Conservation (phyloP, 257 asterid genomes). For the Cruciata laevipes region DNA sequence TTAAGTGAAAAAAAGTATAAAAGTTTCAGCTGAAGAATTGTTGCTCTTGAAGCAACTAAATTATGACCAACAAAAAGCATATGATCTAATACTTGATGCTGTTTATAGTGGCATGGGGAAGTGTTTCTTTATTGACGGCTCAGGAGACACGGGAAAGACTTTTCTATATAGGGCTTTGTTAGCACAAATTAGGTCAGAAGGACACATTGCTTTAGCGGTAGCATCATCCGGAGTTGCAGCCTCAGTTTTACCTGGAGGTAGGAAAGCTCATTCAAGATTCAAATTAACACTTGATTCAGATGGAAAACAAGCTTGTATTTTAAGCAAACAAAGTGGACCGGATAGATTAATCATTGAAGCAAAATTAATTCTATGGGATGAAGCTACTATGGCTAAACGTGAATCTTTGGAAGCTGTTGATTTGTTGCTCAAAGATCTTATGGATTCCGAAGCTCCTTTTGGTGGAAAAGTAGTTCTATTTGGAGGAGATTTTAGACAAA, state of each 20-base stretch:
- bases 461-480: neutral
- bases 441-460: neutral
- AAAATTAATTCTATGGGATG: neutral
- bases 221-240: conserved; percentile 3
- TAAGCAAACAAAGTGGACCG: neutral
- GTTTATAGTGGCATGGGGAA: too few relatives aligned
- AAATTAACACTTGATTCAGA: neutral
- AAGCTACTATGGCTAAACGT: conserved; percentile 5
- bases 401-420: neutral
- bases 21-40: too few relatives aligned
- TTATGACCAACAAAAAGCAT: neutral
- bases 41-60: neutral
- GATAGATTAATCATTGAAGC: neutral
- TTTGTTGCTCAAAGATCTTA: neutral
- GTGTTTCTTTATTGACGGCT: neutral
- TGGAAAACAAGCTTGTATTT: neutral
- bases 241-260: neutral
- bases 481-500: neutral
- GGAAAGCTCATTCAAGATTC: neutral
- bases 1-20: too few relatives aligned
- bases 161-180: neutral
- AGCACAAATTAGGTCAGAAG: neutral
- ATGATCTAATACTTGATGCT: neutral
- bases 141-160: neutral
- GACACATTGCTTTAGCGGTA: neutral